Conservation (phyloP, 1,284 basidiomycete species). For the Sanghuangporus weigelae region DNA sequence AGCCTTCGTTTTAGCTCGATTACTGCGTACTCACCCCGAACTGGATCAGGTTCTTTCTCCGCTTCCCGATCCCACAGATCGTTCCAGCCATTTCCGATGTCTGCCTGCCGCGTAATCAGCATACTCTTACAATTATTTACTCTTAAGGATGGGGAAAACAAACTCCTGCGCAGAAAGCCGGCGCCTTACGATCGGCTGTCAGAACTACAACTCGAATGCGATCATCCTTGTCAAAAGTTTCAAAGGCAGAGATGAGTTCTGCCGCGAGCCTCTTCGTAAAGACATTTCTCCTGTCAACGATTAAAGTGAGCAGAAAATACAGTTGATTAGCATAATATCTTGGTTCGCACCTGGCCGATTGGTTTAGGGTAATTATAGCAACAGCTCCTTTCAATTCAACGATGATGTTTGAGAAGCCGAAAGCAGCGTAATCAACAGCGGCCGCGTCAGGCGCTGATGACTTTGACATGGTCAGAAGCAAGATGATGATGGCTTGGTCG, state of each 20-base stretch:
- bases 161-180: slow-evolving; percentile 53
- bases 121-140: neutral
- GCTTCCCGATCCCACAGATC: slow-evolving; percentile 32
- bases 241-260: slow-evolving; percentile 40
- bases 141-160: slow-evolving; percentile 13
- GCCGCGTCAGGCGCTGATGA: neutral
- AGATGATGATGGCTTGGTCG: neutral
- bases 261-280: slow-evolving; percentile 30
- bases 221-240: slow-evolving; percentile 46
- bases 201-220: slow-evolving; percentile 45
- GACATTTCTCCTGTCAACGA: slow-evolving; percentile 38
- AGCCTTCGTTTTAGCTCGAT: neutral
- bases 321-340: neutral
- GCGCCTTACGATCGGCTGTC: slow-evolving; percentile 45
- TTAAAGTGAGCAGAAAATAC: neutral
- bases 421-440: neutral
- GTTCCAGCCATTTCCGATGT: slow-evolving; percentile 40
- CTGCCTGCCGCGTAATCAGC: slow-evolving; percentile 32
- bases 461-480: neutral
- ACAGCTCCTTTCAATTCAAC: slow-evolving; percentile 38
- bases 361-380: slow-evolving; percentile 38
- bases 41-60: slow-evolving; percentile 40
- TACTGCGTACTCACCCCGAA: slow-evolving; percentile 20
- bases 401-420: slow-evolving; percentile 27
- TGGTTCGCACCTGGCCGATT: slow-evolving; percentile 38